Percentiles rank a stretch among this genome's conserved stretches.
Conservation (phyloP, 768 basidiomycete species). For the Mycena indigotica region DNA sequence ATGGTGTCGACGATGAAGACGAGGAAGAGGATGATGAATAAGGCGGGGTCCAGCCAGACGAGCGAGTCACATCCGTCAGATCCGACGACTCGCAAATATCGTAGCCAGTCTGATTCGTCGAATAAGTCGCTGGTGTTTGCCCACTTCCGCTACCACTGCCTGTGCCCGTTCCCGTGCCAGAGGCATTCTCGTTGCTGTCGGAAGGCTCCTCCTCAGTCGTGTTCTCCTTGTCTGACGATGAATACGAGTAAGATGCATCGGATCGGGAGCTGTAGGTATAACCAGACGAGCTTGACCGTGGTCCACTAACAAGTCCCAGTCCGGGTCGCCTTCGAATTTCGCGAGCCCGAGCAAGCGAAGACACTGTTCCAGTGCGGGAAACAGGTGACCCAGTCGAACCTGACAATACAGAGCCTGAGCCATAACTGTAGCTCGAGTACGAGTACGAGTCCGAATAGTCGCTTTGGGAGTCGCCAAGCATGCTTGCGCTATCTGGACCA, state of each 20-base stretch:
- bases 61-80: slow-evolving; percentile 42
- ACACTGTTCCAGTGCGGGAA: slow-evolving; percentile 1
- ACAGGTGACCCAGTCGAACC: background rate
- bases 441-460: slow-evolving; percentile 35
- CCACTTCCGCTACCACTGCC: slow-evolving; percentile 24
- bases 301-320: slow-evolving; percentile 34
- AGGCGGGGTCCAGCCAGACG: slow-evolving; percentile 31
- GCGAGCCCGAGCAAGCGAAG: slow-evolving; percentile 13
- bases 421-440: slow-evolving; percentile 17
- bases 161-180: slow-evolving; percentile 19
- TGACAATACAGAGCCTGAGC: slow-evolving; percentile 3
- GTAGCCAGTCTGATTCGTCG: slow-evolving; percentile 53
- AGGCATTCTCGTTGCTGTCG: slow-evolving; percentile 14
- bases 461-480: slow-evolving; percentile 19
- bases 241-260: slow-evolving; percentile 3
- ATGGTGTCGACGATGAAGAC: slow-evolving; percentile 28
- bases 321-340: slow-evolving; percentile 33
- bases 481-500: slow-evolving; percentile 18
- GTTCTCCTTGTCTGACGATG: slow-evolving; percentile 19
- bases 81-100: slow-evolving; percentile 58
- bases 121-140: slow-evolving; percentile 35
- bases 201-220: slow-evolving; percentile 7
- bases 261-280: slow-evolving; percentile 6
- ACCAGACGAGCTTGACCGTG: slow-evolving; percentile 61
- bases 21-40: no score